Evolutionary conservation across 176 grass and related monocot species (phyloP).

Genomic region (Leersia perrieri): DNA sequence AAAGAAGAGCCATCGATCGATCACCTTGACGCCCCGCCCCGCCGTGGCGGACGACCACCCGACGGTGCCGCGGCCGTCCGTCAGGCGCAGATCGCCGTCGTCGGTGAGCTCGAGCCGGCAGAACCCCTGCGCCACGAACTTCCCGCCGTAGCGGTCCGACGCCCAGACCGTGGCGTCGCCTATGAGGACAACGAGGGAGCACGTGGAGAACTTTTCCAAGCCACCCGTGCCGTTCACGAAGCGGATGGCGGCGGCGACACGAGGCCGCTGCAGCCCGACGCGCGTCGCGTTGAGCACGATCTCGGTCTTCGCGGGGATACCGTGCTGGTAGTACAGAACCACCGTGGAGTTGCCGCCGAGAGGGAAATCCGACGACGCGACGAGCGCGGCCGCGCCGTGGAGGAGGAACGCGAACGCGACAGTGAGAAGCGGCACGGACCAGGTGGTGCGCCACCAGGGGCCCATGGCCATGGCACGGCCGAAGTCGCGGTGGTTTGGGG

Average conservation of each 20-base stretch:
- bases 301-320: not conserved
- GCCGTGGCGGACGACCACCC: constrained; percentile 38
- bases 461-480: not conserved
- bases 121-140: not conserved
- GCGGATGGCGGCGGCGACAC: constrained; percentile 21
- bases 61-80: constrained; percentile 28
- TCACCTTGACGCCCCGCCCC: constrained; percentile 38
- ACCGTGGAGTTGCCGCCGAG: constrained; percentile 28
- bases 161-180: constrained; percentile 49
- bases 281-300: constrained; percentile 2
- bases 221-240: constrained; percentile 12
- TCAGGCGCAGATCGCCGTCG: constrained; percentile 39
- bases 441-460: not conserved
- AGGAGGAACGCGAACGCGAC: constrained; percentile 1
- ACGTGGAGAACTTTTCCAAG: not conserved
- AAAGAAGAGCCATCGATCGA: not conserved
- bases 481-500: not conserved
- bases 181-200: constrained; percentile 37
- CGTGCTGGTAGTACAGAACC: constrained; percentile 13
- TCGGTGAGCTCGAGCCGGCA: constrained; percentile 40
- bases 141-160: constrained; percentile 28
- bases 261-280: not conserved
- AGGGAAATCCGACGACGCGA: constrained; percentile 22
- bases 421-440: constrained; percentile 1
- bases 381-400: not conserved